A percentile compares a stretch with the other conserved stretches of the same genome.
Evolutionary conservation across 176 grass and related monocot genomes (phyloP).

Genomic region (Oryza glaberrima): DNA sequence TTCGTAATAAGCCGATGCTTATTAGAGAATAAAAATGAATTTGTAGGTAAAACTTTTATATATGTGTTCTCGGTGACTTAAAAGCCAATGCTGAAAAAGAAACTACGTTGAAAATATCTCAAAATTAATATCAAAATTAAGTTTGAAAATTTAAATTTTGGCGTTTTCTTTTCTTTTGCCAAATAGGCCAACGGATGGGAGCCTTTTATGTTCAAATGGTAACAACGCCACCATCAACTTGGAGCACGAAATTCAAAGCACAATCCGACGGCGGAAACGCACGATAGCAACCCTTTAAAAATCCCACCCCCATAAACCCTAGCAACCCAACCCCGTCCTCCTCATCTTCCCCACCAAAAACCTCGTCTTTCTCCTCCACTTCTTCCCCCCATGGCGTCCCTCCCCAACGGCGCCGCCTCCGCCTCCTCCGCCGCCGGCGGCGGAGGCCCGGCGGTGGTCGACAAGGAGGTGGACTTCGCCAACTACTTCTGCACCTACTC

Average conservation of each 20-base stretch:
- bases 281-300: slow-evolving; percentile 22
- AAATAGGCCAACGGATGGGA: too few species aligned
- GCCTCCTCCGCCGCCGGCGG: slow-evolving; percentile 29
- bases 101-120: too few species aligned
- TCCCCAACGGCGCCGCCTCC: slow-evolving; percentile 46
- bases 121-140: too few species aligned
- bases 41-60: too few species aligned
- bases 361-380: not conserved
- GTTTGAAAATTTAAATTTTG: too few species aligned
- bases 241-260: slow-evolving; percentile 24
- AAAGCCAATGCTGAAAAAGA: too few species aligned
- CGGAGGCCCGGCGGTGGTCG: slow-evolving; percentile 41
- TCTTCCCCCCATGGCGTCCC: slow-evolving; percentile 48
- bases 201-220: not conserved
- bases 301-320: slow-evolving; percentile 54
- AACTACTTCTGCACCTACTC: slow-evolving; percentile 99
- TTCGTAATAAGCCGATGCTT: too few species aligned
- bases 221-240: not conserved
- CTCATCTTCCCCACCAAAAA: not conserved
- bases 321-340: slow-evolving; percentile 11
- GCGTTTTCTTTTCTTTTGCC: too few species aligned
- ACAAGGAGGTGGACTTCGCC: slow-evolving; percentile 94
- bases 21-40: too few species aligned
- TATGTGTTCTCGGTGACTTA: too few species aligned
- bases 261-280: slow-evolving; percentile 35